phyloP scores from a whole-genome alignment of 2,329 filamentous ascomycete genomes.

The Xylariomycetidae sp. region DNA sequence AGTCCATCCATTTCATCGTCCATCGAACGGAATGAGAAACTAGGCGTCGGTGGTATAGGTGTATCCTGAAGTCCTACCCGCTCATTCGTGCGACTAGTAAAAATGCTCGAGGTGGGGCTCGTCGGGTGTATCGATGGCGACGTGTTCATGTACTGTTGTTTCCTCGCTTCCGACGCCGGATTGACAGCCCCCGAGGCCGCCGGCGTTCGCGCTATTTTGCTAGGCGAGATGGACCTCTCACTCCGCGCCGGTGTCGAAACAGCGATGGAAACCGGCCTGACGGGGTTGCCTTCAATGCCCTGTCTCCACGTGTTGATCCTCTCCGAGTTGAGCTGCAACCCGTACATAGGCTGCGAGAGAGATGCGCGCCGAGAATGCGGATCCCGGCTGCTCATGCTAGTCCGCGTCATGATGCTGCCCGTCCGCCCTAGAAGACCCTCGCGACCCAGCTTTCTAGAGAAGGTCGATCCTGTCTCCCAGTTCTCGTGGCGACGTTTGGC shows the following conservation, averaged over 20 bases:
- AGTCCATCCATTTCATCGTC: conserved; percentile 36
- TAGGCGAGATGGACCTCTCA: conserved; percentile 53
- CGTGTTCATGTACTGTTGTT: conserved; percentile 35
- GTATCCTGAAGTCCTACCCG: conserved; percentile 13
- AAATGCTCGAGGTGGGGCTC: conserved; percentile 37
- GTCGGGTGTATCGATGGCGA: conserved; percentile 21
- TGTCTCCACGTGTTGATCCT: conserved; percentile 88
- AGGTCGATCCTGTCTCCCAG: conserved; percentile 73
- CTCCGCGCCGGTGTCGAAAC: conserved; percentile 37
- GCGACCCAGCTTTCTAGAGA: conserved; percentile 64
- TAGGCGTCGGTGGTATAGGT: conserved; percentile 46
- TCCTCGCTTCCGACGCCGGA: conserved; percentile 42
- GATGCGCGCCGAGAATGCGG: conserved; percentile 51
- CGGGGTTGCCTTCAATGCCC: conserved; percentile 36
- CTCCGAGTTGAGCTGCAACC: conserved; percentile 49
- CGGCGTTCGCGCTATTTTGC: conserved; percentile 35
- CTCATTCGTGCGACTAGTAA: conserved; percentile 15
- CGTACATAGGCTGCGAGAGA: conserved; percentile 35
- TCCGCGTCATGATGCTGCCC: conserved; percentile 51
- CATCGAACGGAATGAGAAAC: conserved; percentile 44
- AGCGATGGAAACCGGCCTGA: conserved; percentile 31
- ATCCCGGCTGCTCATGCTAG: conserved; percentile 39
- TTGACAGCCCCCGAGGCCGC: conserved; percentile 33
- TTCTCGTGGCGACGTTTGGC: conserved; percentile 70
- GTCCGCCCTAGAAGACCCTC: conserved; percentile 55